Base-by-base conservation (phyloP, 1,284 basidiomycete species). In the Apiotrichum veenhuisii region DNA sequence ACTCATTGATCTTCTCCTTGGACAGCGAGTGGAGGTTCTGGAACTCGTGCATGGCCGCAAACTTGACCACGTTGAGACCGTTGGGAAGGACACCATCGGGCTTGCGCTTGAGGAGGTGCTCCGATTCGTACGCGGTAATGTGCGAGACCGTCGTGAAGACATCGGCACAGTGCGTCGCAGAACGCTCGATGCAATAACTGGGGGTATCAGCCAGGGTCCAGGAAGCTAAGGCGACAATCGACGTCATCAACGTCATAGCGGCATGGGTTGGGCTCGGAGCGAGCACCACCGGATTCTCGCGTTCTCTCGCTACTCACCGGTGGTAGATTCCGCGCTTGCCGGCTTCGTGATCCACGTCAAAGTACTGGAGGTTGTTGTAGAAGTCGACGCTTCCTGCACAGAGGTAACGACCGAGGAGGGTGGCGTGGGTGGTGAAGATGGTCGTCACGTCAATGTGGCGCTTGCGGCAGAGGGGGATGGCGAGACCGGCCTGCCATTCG, bases 281-380 rank as follows among this genome's bases (percentile, higher is more conserved):
- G 30, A 30, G 30, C 12, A 7, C 15, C 37, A 17, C 15, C 37
- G 37, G 4, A 14, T 43, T 22, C 41, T 25, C 22, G 20, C 11
- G 41, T n/a, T n/a, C n/a, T 18, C 23, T 37, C 15, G 0, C 12
- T 38, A 63, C 75, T 63, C 43, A 78, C 73, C 81, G 74, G 71
- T 85, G 83, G 74, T 85, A 85, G 76, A 98, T 98, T 15, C 95
- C 95, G 62, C 95, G 86, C 80, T 98, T 98, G 50, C 95, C 95
- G 0, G 95, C 95, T 79, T 98, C 95, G 74, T 98, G 94, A 71
- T 98, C 95, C 59, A 98, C 94, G 69, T 98, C 95, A 79, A 98
- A 98, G 82, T 98, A 97, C 76, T 96, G 91, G 27, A 98, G 82
- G 76, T 98, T 97, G 82, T 98, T 98, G 83, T 98, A 98, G 72